phyloP scores from a whole-genome alignment of 1,284 basidiomycete genomes.

The Ustilago curta region DNA sequence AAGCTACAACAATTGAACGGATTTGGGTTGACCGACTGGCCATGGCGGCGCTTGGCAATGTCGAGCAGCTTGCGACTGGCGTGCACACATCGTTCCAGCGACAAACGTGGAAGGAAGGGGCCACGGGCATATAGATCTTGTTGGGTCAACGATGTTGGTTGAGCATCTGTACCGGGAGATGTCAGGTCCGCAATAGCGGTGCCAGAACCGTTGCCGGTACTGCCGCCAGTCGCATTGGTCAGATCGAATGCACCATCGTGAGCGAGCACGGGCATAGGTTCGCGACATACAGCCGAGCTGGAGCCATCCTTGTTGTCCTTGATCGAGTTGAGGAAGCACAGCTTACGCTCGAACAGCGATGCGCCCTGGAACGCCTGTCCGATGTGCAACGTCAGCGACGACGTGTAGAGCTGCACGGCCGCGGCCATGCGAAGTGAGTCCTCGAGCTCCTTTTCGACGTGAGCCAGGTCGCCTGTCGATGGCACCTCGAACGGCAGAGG shows the following conservation, averaged over 20 bases:
- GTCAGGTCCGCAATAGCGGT: constrained; percentile 3
- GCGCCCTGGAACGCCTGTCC: constrained; percentile 65
- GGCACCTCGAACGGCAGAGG: constrained; percentile 35
- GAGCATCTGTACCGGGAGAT: constrained; percentile 16
- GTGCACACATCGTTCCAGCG: constrained; percentile 60
- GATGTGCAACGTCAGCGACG: constrained; percentile 62
- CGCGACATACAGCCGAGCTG: constrained; percentile 45
- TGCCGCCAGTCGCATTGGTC: constrained; percentile 12
- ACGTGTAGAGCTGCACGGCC: constrained; percentile 63
- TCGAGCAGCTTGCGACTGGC: constrained; percentile 60
- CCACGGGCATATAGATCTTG: constrained; percentile 61
- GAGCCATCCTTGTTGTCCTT: constrained; percentile 50
- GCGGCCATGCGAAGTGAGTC: constrained; percentile 53
- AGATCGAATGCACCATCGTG: constrained; percentile 25
- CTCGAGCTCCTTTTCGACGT: constrained; percentile 58
- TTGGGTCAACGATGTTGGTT: constrained; percentile 22
- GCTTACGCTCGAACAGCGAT: constrained; percentile 62
- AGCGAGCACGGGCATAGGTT: constrained; percentile 55
- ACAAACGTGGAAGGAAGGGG: constrained; percentile 58
- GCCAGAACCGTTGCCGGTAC: constrained; percentile 15
- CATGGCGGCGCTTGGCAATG: constrained; percentile 54
- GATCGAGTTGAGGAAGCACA: constrained; percentile 65
- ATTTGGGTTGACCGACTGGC: constrained; percentile 54
- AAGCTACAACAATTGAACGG: constrained; percentile 65
- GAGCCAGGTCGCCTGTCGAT: constrained; percentile 30